Base-by-base conservation (phyloP, 2,329 filamentous ascomycete species). In the Verruconis gallopava region DNA sequence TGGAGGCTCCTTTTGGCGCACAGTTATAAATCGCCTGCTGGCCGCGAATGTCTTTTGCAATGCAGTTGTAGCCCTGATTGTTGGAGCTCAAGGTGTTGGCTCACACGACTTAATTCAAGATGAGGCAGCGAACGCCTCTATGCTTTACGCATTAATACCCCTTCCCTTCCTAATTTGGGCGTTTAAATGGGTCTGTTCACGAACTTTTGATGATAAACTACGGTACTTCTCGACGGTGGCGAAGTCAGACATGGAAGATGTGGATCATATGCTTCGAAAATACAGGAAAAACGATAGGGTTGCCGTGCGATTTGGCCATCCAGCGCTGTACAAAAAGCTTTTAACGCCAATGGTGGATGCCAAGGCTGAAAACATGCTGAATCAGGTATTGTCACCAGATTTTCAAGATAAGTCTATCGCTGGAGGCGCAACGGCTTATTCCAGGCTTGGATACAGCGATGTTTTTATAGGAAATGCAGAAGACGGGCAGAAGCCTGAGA, bases 1-100 rank as follows among this genome's bases (percentile, higher is more conserved):
- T 0, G 89, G 88, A 4, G 91, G 91, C 39, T 75, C 82, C 57
- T 94, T 85, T 57, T 98, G 91, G 91, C 78, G 85, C 14, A 75
- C 86, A 1, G 60, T 96, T 4, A 91, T 85, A 69, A 96, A 98
- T 60, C 82, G 91, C 14, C 71, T 95, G 58, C 65, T 96, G 18
- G 88, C 95, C 52, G 84, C 77, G 19, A 71, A 77, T 1, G 73
- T 93, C 18, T 66, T 98, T 5, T 74, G 83, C 25, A 86, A 94
- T 51, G 58, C 85, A 6, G 72, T 94, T 42, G 76, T 86, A 20
- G 66, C 93, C 20, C 74, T 86, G 22, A 73, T 84, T 37, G 21
- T 25, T 21, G 21, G 38, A 22, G 42, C 35, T 36, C 37, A 44
- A 42, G 38, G 22, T 4, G 84, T 79, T 63, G 79, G 79, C 12